Evolutionary conservation across 2,329 filamentous ascomycete genomes (phyloP), one percentile per base, ranked within the genome.

Genomic region (Zasmidium angulare): DNA sequence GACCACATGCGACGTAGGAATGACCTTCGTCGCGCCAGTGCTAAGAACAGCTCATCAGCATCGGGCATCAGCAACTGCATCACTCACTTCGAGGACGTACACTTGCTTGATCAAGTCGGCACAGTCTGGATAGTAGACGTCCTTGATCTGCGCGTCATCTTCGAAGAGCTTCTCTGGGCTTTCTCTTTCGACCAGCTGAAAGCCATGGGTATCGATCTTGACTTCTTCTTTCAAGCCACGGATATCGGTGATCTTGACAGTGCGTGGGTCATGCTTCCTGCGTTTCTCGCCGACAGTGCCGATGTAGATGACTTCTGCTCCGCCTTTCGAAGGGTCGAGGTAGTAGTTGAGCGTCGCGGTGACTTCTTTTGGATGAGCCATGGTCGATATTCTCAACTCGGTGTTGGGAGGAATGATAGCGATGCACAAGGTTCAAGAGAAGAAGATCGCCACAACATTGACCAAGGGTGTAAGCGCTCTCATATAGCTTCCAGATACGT

Each of bases 111-210:
- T 50, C 29, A 61, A n/a, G 29, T 58, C 46, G 22, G 19, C 50
- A 29, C 55, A 58, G 20, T 58, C 59, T n/a, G 26, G 31, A 17
- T 61, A 61, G 26, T 58, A 57, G 2, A 58, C 29, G n/a, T 49
- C 29, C 24, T 52, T 54, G 11, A 61, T 58, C 24, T 23, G 48
- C 21, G 50, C 59, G 19, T 54, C 46, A 10, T 56, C 47, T 3
- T 50, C 48, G 11, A 56, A 56, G 14, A 21, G 2, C 17, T 50
- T 29, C 19, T 43, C 19, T 6, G 31, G 17, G n/a, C 31, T 46
- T 7, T 47, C 46, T 9, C 24, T 46, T 3, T 56, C 29, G 17
- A 56, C 29, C 11, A 56, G 46, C 14, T 60, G 46, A 48, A 56
- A 60, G 21, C 57, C 52, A 23, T 60, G 50, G 9, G 19, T 46